phyloP scores from a whole-genome alignment of 208 protist genomes.

The Trypanosoma avium region DNA sequence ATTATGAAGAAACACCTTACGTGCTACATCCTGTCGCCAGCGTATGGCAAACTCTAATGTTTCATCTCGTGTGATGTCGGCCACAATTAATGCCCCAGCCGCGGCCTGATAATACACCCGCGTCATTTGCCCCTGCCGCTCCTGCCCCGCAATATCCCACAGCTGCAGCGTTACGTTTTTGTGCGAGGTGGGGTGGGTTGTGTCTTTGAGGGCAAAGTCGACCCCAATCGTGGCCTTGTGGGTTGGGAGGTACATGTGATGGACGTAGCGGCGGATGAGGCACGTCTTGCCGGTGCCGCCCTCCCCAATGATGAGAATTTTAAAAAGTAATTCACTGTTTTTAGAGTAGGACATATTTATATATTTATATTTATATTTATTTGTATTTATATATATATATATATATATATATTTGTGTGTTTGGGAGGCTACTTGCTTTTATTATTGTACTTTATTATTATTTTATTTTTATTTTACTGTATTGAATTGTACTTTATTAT shows the following conservation, averaged over 20 bases:
- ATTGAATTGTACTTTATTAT: too few relatives aligned
- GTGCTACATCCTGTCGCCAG: constrained; percentile 77
- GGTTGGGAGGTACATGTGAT: constrained; percentile 74
- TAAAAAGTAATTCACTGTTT: constrained; percentile 32
- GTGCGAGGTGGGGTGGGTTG: constrained; percentile 52
- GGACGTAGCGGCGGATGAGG: constrained; percentile 87
- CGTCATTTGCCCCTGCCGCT: constrained; percentile 85
- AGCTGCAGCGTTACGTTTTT: constrained; percentile 76
- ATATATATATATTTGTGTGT: neutral
- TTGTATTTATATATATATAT: neutral
- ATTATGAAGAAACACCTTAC: constrained; percentile 61
- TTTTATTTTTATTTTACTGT: too few relatives aligned
- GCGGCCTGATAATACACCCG: constrained; percentile 91
- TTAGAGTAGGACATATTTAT: constrained; percentile 14
- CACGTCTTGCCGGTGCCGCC: constrained; percentile 86
- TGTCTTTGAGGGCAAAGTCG: constrained; percentile 71
- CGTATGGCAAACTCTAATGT: constrained; percentile 86
- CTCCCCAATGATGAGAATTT: constrained; percentile 77
- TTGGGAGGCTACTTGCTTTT: too few relatives aligned
- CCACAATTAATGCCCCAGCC: constrained; percentile 92
- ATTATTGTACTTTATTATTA: too few relatives aligned
- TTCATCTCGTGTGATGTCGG: constrained; percentile 93
- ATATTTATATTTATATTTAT: neutral
- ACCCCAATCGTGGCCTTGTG: constrained; percentile 89
- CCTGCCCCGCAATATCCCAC: constrained; percentile 90